Evolutionary conservation across 2,329 filamentous ascomycete genomes (phyloP).

Genomic region (Clarireedia monteithiana): DNA sequence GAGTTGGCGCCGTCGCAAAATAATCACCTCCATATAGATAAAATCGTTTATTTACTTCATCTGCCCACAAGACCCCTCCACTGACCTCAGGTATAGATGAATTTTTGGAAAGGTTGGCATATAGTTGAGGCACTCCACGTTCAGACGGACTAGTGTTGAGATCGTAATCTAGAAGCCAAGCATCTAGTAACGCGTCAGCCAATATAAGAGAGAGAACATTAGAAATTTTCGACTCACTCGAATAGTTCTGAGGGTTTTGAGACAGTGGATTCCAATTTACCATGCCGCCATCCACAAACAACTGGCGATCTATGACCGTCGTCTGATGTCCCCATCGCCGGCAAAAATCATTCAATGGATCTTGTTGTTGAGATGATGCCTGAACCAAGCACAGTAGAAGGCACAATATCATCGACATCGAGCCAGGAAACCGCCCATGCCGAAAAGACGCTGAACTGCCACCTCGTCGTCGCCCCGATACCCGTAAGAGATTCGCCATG

Average conservation of each 20-base stretch:
- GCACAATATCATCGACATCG: constrained; percentile 12
- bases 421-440: background rate
- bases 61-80: constrained; percentile 48
- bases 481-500: constrained; percentile 1
- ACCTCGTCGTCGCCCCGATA: background rate
- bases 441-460: background rate
- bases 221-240: constrained; percentile 37
- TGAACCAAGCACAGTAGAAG: constrained; percentile 13
- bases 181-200: constrained; percentile 32
- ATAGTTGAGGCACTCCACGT: constrained; percentile 40
- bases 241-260: constrained; percentile 42
- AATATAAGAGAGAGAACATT: background rate
- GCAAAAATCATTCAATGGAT: constrained; percentile 48
- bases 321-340: constrained; percentile 51
- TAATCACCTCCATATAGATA: constrained; percentile 57
- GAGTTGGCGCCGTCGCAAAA: constrained; percentile 34
- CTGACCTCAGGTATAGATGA: constrained; percentile 43
- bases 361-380: constrained; percentile 28
- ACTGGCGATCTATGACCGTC: constrained; percentile 47
- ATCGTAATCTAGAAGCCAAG: constrained; percentile 49
- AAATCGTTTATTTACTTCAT: constrained; percentile 54
- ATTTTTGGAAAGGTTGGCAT: constrained; percentile 52
- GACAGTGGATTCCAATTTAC: constrained; percentile 46
- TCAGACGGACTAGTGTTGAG: constrained; percentile 37
- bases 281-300: constrained; percentile 57